phyloP scores from a whole-genome alignment of 2,329 filamentous ascomycete genomes.

The Ascocoryne sarcoides region DNA sequence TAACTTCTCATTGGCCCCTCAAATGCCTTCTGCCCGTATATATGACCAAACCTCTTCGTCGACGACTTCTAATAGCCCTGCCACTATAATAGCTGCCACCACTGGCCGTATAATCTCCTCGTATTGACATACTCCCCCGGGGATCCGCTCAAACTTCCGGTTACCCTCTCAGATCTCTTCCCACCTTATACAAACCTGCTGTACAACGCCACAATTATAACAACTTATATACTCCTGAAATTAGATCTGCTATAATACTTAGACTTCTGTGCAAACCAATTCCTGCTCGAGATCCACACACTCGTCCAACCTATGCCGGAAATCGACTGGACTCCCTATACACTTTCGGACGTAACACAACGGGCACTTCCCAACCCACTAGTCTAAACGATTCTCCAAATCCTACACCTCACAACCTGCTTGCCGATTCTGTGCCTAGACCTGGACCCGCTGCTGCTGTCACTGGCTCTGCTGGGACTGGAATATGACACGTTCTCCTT shows the following conservation, averaged over 20 bases:
- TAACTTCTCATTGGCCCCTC: too few species aligned
- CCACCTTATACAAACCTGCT: too few species aligned
- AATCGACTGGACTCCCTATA: not conserved
- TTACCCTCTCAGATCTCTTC: not conserved
- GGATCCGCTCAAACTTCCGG: not conserved
- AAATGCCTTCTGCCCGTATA: too few species aligned
- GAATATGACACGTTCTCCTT: too few species aligned
- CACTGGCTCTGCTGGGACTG: too few species aligned
- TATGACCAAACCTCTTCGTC: too few species aligned
- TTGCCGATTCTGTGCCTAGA: conserved; percentile 3
- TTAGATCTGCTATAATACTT: not conserved
- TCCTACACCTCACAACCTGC: conserved; percentile 3
- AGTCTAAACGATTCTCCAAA: conserved; percentile 4
- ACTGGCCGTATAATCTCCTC: conserved; percentile 1
- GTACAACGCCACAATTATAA: not conserved
- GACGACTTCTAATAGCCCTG: not conserved
- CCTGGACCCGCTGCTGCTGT: too few species aligned
- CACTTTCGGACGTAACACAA: conserved; percentile 1
- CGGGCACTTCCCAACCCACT: conserved; percentile 2
- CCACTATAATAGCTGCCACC: conserved; percentile 4
- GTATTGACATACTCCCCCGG: not conserved
- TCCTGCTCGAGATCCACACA: not conserved
- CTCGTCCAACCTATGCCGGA: not conserved
- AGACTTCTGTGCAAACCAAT: not conserved
- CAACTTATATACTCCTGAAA: not conserved